Percentiles rank a stretch among this genome's conserved stretches.
Conservation (phyloP, 495 filamentous ascomycete genomes). For the Hypoxylon perforatum region DNA sequence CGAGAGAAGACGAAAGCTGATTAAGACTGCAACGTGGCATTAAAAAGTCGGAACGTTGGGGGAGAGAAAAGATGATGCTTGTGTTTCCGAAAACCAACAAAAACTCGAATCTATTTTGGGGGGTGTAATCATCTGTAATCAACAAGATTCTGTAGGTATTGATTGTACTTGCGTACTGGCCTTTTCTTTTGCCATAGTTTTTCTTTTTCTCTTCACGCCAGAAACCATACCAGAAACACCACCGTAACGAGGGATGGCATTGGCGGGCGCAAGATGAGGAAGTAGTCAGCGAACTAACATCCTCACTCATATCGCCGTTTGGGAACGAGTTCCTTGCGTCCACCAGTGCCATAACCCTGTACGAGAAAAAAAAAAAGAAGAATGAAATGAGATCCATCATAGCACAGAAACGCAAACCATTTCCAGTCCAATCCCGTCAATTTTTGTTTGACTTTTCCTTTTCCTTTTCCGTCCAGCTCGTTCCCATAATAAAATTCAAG, state of each 20-base stretch:
- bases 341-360: conserved; percentile 8
- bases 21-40: conserved; percentile 39
- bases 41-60: conserved; percentile 1
- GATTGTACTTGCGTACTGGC: conserved; percentile 40
- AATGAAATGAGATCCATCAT: conserved; percentile 32
- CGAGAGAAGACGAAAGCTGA: neutral
- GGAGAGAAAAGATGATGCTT: neutral
- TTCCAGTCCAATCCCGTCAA: conserved; percentile 17
- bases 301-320: conserved; percentile 10
- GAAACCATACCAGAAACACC: conserved; percentile 1
- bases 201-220: conserved; percentile 21
- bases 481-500: conserved; percentile 24
- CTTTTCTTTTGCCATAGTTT: conserved; percentile 32
- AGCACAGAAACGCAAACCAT: conserved; percentile 24
- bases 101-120: conserved; percentile 28
- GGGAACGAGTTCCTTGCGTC: conserved; percentile 9
- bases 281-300: neutral
- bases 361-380: conserved; percentile 19
- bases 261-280: neutral
- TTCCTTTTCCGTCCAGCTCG: conserved; percentile 15
- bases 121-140: no score
- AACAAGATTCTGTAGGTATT: conserved; percentile 28
- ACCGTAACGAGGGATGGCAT: neutral
- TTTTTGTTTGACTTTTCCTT: neutral
- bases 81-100: conserved; percentile 22